phyloP scores from a whole-genome alignment of 2,329 filamentous ascomycete species.

The Aspergillus fumigatus region DNA sequence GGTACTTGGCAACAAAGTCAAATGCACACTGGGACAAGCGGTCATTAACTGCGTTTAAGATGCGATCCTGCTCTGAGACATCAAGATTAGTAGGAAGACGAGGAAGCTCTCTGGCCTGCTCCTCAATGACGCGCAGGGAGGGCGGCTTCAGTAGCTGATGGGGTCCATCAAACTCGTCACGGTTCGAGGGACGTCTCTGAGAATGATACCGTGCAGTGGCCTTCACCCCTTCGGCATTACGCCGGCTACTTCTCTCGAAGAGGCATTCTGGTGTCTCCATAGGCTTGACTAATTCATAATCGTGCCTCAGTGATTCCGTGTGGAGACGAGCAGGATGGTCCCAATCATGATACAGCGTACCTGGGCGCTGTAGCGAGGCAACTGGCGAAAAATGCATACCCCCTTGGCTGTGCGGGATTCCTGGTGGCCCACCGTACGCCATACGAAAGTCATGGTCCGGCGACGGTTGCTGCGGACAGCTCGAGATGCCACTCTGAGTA shows the following conservation, averaged over 20 bases:
- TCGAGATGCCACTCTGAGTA: constrained; percentile 20
- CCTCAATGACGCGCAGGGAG: constrained; percentile 64
- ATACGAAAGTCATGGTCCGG: constrained; percentile 29
- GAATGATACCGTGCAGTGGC: constrained; percentile 34
- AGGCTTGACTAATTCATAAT: constrained; percentile 28
- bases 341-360: constrained; percentile 31
- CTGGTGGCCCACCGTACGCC: constrained; percentile 26
- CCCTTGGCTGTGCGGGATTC: constrained; percentile 24
- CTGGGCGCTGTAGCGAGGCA: constrained; percentile 25
- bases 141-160: constrained; percentile 76
- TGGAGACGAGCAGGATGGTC: constrained; percentile 28
- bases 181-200: constrained; percentile 69
- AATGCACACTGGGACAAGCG: constrained; percentile 79
- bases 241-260: constrained; percentile 33
- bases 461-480: constrained; percentile 18
- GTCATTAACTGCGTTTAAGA: constrained; percentile 77
- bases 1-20: constrained; percentile 87
- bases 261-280: constrained; percentile 33
- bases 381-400: constrained; percentile 29
- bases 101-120: constrained; percentile 75
- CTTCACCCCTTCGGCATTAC: constrained; percentile 28
- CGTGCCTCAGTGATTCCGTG: constrained; percentile 28
- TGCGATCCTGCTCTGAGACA: constrained; percentile 78
- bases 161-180: constrained; percentile 85
- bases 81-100: constrained; percentile 77